Percentiles rank a stretch among this genome's conserved stretches.
Evolutionary conservation across 495 filamentous ascomycete species (phyloP).

Genomic region (Aspergillus affinis): DNA sequence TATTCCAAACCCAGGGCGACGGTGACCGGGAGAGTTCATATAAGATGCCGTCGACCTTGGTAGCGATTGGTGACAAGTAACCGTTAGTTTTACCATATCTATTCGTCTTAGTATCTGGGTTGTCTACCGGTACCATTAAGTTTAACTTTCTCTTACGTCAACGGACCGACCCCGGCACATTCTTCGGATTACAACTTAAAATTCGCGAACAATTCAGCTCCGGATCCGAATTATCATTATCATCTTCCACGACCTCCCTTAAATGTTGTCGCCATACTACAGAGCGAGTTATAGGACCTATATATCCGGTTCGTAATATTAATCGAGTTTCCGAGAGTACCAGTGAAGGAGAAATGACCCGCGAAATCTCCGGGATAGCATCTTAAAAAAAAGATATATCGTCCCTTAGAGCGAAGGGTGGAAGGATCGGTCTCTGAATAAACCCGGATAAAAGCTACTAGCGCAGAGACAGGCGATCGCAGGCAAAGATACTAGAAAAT

Average conservation of each 20-base stretch:
- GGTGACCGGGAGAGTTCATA: conserved; percentile 83
- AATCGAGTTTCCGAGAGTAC: conserved; percentile 55
- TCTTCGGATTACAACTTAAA: conserved; percentile 26
- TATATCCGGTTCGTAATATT: conserved; percentile 51
- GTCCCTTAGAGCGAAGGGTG: conserved; percentile 43
- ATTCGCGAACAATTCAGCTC: conserved; percentile 43
- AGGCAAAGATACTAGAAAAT: conserved; percentile 27
- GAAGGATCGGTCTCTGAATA: conserved; percentile 44
- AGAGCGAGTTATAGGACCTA: conserved; percentile 64
- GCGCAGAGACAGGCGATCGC: conserved; percentile 19
- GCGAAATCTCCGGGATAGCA: conserved; percentile 61
- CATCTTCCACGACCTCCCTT: conserved; percentile 44
- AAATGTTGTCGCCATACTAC: conserved; percentile 52
- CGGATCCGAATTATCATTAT: conserved; percentile 37
- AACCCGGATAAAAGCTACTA: conserved; percentile 52
- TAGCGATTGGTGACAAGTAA: conserved; percentile 65
- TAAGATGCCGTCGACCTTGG: conserved; percentile 52
- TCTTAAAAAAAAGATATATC: conserved; percentile 46
- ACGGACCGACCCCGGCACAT: conserved; percentile 22
- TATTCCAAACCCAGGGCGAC: conserved; percentile 81
- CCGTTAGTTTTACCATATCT: conserved; percentile 54
- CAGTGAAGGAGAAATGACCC: conserved; percentile 70
- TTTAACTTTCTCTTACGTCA: conserved; percentile 46
- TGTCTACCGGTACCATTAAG: conserved; percentile 42
- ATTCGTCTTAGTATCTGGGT: conserved; percentile 39